A percentile compares a stretch with the other conserved stretches of the same genome.
phyloP scores from a whole-genome alignment of 148 eudicot genomes.

The Rhododendron simsii region DNA sequence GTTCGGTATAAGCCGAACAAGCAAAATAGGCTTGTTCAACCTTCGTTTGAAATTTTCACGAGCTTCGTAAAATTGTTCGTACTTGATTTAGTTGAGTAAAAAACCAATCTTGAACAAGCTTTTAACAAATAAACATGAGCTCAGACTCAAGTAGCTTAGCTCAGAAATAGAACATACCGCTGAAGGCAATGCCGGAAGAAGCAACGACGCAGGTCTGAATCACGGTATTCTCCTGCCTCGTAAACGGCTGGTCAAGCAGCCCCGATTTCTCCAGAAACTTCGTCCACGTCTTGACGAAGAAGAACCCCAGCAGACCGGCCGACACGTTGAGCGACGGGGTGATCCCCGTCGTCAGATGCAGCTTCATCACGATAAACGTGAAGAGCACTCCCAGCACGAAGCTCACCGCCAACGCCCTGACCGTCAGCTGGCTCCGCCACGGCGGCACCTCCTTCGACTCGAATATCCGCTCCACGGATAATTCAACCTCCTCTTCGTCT shows the following conservation, averaged over 20 bases:
- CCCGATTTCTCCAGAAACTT: constrained; percentile 35
- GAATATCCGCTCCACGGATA: constrained; percentile 42
- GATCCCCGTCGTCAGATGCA: constrained; percentile 59
- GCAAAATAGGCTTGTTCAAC: too few relatives aligned
- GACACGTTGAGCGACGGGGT: constrained; percentile 67
- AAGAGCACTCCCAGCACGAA: constrained; percentile 37
- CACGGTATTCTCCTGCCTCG: constrained; percentile 72
- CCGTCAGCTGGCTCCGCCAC: constrained; percentile 54
- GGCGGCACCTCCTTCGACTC: constrained; percentile 42
- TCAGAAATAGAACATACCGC: constrained; percentile 34
- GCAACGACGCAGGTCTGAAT: constrained; percentile 77
- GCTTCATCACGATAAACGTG: constrained; percentile 61
- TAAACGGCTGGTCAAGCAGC: constrained; percentile 47
- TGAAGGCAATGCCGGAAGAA: constrained; percentile 67
- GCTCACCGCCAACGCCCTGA: constrained; percentile 49
- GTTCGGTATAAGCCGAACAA: too few relatives aligned
- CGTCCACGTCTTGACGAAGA: constrained; percentile 64
- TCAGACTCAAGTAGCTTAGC: constrained; percentile 6
- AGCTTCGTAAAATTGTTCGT: too few relatives aligned
- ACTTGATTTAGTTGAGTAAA: too few relatives aligned
- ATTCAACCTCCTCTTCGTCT: neutral
- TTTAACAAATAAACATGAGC: too few relatives aligned
- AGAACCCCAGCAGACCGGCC: constrained; percentile 61
- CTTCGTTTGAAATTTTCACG: too few relatives aligned
- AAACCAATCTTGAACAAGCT: too few relatives aligned